Evolutionary conservation across 805 yeast species (phyloP).

Genomic region (Metschnikowia cubensis): DNA sequence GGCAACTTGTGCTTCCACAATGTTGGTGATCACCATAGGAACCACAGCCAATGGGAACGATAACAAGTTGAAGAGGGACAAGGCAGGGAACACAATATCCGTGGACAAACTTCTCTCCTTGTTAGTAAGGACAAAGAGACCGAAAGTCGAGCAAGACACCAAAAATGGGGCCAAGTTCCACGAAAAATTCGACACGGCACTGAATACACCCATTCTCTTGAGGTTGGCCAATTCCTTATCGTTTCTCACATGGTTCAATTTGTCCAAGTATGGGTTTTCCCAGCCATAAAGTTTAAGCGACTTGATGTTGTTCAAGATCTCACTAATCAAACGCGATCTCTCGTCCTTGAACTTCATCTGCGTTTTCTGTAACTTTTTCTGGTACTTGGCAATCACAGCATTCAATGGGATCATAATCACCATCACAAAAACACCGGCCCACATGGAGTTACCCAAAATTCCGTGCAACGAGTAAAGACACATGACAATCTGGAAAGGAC

Average conservation of each 20-base stretch:
- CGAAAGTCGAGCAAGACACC: slow-evolving; percentile 88
- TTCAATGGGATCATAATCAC: slow-evolving; percentile 76
- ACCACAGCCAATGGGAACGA: slow-evolving; percentile 89
- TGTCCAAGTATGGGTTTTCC: slow-evolving; percentile 81
- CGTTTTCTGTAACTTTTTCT: slow-evolving; percentile 68
- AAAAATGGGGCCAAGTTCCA: slow-evolving; percentile 86
- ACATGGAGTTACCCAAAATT: slow-evolving; percentile 83
- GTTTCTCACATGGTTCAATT: slow-evolving; percentile 78
- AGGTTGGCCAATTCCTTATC: slow-evolving; percentile 78
- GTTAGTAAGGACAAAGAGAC: slow-evolving; percentile 60
- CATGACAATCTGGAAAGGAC: slow-evolving; percentile 80
- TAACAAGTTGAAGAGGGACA: slow-evolving; percentile 80
- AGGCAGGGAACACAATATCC: slow-evolving; percentile 88
- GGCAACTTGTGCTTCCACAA: slow-evolving; percentile 88
- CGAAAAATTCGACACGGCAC: slow-evolving; percentile 67
- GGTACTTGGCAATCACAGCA: slow-evolving; percentile 60
- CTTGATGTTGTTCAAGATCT: slow-evolving; percentile 85
- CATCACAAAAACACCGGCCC: slow-evolving; percentile 89
- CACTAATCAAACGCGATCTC: slow-evolving; percentile 84
- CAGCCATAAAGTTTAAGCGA: slow-evolving; percentile 92
- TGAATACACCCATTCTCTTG: slow-evolving; percentile 65
- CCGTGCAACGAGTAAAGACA: slow-evolving; percentile 72
- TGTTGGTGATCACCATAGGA: slow-evolving; percentile 82
- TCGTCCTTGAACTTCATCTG: slow-evolving; percentile 92
- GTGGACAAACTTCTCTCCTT: slow-evolving; percentile 67